phyloP scores from a whole-genome alignment of 257 asterid genomes.

The Nicotiana tabacum region DNA sequence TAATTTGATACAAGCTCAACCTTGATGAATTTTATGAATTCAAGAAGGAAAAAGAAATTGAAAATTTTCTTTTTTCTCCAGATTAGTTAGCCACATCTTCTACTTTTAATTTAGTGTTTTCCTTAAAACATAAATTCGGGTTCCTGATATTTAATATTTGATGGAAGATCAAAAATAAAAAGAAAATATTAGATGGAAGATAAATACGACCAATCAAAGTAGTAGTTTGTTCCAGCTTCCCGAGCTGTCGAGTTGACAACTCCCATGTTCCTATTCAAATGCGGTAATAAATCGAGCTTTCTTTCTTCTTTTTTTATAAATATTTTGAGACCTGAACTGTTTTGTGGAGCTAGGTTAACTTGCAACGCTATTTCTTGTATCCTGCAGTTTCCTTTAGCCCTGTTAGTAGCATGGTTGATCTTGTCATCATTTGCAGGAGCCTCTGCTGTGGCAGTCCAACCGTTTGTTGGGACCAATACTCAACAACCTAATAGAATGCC shows the following conservation, averaged over 20 bases:
- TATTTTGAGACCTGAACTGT: background rate
- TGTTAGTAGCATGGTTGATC: background rate
- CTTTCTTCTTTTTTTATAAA: too few species aligned
- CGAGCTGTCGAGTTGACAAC: background rate
- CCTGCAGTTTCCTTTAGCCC: background rate
- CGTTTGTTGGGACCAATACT: background rate
- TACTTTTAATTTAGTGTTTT: background rate
- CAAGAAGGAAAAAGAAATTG: background rate
- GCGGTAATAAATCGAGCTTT: background rate
- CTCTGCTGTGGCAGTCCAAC: background rate
- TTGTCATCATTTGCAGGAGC: background rate
- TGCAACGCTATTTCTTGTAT: background rate
- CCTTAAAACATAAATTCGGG: background rate
- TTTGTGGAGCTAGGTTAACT: background rate
- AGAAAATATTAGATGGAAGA: background rate
- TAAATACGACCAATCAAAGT: background rate
- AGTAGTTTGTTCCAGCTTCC: background rate
- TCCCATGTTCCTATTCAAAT: background rate
- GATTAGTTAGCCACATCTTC: background rate
- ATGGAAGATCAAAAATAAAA: too few species aligned
- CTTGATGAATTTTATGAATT: background rate
- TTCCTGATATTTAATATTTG: background rate
- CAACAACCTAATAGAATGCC: background rate
- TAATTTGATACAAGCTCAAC: background rate
- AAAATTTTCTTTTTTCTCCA: background rate